These are phyloP conservation scores for Tetraselmis striata DNA, from an alignment of 139 green algal species.

Conservation along the genomic window DNA sequence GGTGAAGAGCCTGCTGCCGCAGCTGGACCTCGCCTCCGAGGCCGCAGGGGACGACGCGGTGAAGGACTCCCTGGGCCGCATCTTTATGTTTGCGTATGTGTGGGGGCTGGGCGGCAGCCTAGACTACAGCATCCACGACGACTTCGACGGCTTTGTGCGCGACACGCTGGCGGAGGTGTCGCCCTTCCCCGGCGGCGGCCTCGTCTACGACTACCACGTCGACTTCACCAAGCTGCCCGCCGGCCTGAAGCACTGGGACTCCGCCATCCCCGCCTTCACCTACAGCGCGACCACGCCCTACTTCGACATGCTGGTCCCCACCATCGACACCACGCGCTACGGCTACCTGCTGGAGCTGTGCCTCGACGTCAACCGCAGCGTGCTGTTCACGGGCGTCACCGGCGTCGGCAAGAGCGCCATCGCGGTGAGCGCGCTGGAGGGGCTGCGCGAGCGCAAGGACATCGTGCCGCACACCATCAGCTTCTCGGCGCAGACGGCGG, in stretches of 20 bases:
- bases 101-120: conserved; percentile 67
- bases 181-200: background rate
- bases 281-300: conserved; percentile 67
- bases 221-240: conserved; percentile 23
- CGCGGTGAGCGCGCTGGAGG: conserved; percentile 39
- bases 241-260: conserved; percentile 57
- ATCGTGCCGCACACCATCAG: conserved; percentile 65
- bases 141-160: conserved; percentile 43
- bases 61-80: conserved; percentile 25
- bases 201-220: conserved; percentile 70
- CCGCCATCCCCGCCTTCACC: conserved; percentile 54
- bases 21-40: background rate
- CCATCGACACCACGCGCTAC: conserved; percentile 65
- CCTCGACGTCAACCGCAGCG: conserved; percentile 53
- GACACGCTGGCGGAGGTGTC: background rate
- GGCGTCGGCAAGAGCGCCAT: conserved; percentile 78
- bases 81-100: conserved; percentile 65
- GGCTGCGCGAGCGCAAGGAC: conserved; percentile 27
- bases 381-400: conserved; percentile 66
- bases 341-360: conserved; percentile 45
- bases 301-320: conserved; percentile 76
- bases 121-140: conserved; percentile 32
- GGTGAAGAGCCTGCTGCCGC: conserved; percentile 20
- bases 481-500: conserved; percentile 75
- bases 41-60: conserved; percentile 9